A percentile compares a stretch with the other conserved stretches of the same genome.
These are phyloP conservation scores for Neurospora sp. DNA, from an alignment of 495 filamentous ascomycete genomes.

Conservation along the genomic window DNA sequence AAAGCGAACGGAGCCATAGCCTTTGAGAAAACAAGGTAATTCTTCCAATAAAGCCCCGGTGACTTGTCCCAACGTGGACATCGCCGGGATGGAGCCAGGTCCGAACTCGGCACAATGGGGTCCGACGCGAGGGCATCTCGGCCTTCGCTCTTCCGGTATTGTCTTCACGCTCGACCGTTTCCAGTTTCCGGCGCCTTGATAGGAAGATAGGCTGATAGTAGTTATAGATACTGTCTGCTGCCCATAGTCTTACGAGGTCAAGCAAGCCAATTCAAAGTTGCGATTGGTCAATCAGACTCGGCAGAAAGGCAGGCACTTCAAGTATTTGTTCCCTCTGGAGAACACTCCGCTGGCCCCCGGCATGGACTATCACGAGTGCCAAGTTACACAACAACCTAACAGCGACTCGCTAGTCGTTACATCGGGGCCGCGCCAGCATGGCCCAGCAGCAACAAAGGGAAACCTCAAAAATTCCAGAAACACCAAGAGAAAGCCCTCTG, in stretches of 20 bases:
- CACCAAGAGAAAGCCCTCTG: neutral
- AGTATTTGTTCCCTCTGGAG: neutral
- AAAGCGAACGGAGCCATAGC: neutral
- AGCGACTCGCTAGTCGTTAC: neutral
- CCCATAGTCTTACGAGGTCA: neutral
- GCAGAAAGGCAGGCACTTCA: neutral
- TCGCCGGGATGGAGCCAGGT: neutral
- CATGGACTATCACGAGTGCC: neutral
- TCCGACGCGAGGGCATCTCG: neutral
- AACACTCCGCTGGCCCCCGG: neutral
- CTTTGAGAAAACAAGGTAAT: neutral
- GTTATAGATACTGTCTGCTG: neutral
- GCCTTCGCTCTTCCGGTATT: neutral
- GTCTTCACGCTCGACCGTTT: neutral
- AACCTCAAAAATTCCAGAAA: neutral
- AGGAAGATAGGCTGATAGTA: neutral
- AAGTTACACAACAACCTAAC: neutral
- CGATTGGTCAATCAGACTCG: neutral
- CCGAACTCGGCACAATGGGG: neutral
- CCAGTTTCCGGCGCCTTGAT: neutral
- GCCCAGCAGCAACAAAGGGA: neutral
- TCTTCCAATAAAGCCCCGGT: neutral
- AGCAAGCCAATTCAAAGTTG: neutral
- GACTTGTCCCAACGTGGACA: neutral
- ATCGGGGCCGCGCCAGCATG: neutral